phyloP scores from a whole-genome alignment of 441 rosid species.

The Populus hybrid region DNA sequence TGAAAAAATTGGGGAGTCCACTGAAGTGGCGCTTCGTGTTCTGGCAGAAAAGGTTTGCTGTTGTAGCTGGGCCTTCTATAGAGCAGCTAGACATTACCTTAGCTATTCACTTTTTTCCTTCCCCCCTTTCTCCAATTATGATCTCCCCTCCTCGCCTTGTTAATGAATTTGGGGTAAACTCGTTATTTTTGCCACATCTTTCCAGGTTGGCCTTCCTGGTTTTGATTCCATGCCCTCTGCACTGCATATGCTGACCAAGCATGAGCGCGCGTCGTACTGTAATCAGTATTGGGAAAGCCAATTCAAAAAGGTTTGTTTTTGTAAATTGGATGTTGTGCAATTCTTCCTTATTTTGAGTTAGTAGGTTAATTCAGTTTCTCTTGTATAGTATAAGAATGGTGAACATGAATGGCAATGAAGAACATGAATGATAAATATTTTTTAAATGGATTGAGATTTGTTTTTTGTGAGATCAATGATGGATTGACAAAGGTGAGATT shows the following conservation, averaged over 20 bases:
- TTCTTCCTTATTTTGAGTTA: background rate
- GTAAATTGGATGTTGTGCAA: constrained; percentile 2
- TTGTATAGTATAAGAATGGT: background rate
- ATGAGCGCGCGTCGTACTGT: constrained; percentile 97
- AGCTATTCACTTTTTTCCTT: background rate
- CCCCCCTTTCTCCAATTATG: background rate
- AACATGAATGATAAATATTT: background rate
- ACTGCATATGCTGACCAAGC: constrained; percentile 86
- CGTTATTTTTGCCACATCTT: constrained; percentile 21
- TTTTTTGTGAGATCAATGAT: background rate
- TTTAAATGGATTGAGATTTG: background rate
- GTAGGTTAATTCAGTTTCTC: background rate
- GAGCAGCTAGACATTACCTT: constrained; percentile 6
- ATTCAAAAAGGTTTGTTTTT: constrained; percentile 76
- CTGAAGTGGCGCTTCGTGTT: constrained; percentile 98
- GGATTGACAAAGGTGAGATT: background rate
- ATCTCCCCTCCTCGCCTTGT: background rate
- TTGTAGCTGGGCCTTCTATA: constrained; percentile 12
- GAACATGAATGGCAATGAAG: background rate
- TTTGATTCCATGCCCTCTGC: constrained; percentile 99
- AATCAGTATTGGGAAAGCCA: constrained; percentile 96
- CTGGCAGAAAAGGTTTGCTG: constrained; percentile 88
- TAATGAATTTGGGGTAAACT: background rate
- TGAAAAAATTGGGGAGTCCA: constrained; percentile 98
- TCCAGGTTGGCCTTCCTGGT: constrained; percentile 99